phyloP scores from a whole-genome alignment of 73 alveolate genomes.

The Paramecium primaurelia region DNA sequence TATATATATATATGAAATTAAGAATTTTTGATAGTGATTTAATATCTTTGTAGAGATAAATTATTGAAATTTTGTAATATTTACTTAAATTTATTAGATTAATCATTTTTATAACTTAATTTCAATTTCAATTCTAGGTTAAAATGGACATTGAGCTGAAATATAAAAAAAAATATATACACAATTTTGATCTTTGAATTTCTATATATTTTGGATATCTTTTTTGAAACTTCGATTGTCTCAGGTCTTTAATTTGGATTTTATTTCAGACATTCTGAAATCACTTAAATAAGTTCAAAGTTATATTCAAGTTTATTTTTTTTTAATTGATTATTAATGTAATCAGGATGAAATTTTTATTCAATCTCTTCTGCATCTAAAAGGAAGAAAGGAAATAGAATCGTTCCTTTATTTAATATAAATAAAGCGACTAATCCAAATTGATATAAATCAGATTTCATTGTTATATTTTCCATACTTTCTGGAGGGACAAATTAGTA shows the following conservation, averaged over 20 bases:
- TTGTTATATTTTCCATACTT: background rate
- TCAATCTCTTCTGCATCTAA: background rate
- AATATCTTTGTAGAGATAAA: background rate
- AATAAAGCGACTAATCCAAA: background rate
- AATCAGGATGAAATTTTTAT: background rate
- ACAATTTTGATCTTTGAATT: background rate
- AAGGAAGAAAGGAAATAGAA: background rate
- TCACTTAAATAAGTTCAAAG: background rate
- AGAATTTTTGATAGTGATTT: background rate
- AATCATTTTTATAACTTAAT: background rate
- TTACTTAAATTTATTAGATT: background rate
- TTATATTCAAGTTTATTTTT: background rate
- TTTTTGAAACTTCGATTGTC: background rate
- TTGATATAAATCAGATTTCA: background rate
- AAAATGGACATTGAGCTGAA: background rate
- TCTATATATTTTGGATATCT: background rate
- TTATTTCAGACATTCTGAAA: background rate
- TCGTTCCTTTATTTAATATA: background rate
- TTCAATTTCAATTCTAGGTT: background rate
- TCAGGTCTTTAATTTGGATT: background rate
- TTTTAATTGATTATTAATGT: background rate
- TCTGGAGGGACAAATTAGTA: background rate
- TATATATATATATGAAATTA: background rate
- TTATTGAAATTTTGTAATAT: background rate
- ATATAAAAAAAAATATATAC: background rate